Conservation (phyloP, 2,329 filamentous ascomycete species). For the Pseudocercospora pini-densiflorae region DNA sequence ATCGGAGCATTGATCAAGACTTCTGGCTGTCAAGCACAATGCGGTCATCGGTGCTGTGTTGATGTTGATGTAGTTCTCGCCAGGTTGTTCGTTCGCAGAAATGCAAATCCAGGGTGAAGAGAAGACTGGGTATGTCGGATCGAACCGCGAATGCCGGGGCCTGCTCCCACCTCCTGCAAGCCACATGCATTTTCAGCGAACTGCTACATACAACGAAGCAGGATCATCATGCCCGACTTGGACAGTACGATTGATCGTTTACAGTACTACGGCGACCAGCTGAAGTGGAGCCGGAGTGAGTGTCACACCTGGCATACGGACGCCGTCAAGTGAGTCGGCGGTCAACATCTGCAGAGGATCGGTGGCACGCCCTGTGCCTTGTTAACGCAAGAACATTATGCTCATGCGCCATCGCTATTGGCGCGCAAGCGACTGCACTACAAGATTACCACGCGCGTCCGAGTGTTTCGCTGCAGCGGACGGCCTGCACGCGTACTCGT, state of each 20-base stretch:
- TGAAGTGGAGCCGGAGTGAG: not conserved
- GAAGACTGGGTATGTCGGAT: not conserved
- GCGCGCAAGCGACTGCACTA: not conserved
- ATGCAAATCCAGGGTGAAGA: not conserved
- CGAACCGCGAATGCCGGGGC: not conserved
- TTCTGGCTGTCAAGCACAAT: not conserved
- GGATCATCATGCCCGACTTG: not conserved
- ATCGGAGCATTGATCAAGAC: not conserved
- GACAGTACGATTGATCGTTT: not conserved
- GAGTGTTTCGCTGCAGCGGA: no score
- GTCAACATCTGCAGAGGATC: no score
- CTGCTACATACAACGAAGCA: no score
- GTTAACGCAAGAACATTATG: no score
- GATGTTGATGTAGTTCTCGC: not conserved
- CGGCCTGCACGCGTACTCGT: not conserved
- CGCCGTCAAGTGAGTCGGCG: no score
- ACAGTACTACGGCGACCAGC: not conserved
- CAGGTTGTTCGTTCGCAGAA: not conserved
- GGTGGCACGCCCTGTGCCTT: no score
- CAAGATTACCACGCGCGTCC: not conserved
- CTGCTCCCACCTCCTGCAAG: no score
- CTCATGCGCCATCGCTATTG: no score
- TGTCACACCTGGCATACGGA: not conserved
- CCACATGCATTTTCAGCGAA: no score
- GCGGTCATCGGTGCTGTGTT: not conserved